Percentiles rank a stretch among this genome's conserved stretches.
These are phyloP conservation scores for Pseudonitzschia multiseries DNA, from an alignment of 108 stramenopile genomes.

Conservation along the genomic window DNA sequence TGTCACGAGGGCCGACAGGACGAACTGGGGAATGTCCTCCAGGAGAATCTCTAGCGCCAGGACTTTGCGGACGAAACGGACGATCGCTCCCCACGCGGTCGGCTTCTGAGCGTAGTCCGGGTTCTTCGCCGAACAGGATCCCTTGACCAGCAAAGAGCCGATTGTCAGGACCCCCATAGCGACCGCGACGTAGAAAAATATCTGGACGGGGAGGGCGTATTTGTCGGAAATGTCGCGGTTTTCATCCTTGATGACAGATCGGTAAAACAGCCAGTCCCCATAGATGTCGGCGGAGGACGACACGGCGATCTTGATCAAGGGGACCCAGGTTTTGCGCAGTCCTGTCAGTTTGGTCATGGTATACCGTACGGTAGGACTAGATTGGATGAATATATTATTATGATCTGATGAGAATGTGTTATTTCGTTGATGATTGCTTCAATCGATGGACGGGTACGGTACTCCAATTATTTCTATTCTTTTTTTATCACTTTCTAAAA, in stretches of 20 bases:
- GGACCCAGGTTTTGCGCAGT: constrained; percentile 1
- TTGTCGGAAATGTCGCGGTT: background rate
- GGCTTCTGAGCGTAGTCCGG: background rate
- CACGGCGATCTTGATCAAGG: background rate
- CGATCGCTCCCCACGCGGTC: background rate
- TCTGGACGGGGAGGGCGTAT: background rate
- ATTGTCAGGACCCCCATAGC: background rate
- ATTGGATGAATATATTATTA: no score
- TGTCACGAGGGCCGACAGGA: background rate
- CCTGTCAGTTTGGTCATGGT: background rate
- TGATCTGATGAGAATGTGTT: no score
- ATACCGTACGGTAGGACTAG: background rate
- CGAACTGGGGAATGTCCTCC: constrained; percentile 19
- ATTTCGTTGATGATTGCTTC: no score
- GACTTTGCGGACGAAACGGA: background rate
- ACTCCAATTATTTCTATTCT: no score
- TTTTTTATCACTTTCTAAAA: no score
- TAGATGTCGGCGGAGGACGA: background rate
- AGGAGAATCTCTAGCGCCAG: constrained; percentile 4
- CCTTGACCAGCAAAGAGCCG: background rate
- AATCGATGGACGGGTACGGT: no score
- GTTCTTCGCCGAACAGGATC: background rate
- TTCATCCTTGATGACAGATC: background rate
- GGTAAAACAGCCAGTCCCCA: background rate
- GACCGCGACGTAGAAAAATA: background rate